Evolutionary conservation across 352 stramenopile genomes (phyloP).

Genomic region (Phytophthora fragariaefolia): DNA sequence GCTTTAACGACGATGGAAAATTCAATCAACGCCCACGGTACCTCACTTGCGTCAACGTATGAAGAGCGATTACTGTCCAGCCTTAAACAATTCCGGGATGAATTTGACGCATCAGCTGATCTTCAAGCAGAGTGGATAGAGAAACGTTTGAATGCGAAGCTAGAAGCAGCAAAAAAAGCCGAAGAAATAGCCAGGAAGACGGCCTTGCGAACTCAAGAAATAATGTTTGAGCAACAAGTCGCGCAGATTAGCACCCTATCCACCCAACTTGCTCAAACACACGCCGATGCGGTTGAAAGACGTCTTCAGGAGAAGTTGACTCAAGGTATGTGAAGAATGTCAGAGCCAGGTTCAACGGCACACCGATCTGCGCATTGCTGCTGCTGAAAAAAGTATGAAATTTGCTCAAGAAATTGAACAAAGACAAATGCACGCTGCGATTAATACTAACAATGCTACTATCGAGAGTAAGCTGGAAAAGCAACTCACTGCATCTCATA

Average conservation of each 20-base stretch:
- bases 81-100: neutral
- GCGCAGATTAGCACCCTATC: neutral
- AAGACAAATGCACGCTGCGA: neutral
- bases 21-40: neutral
- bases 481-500: too few relatives aligned
- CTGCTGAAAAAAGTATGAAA: neutral
- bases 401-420: neutral
- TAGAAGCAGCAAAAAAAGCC: neutral
- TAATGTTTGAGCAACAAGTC: neutral
- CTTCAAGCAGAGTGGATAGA: neutral
- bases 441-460: neutral
- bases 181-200: neutral
- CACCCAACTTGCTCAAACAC: neutral
- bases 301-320: neutral
- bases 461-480: too few relatives aligned
- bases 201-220: neutral
- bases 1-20: neutral
- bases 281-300: neutral
- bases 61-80: neutral
- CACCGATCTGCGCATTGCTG: neutral
- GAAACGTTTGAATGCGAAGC: neutral
- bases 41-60: neutral
- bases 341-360: neutral
- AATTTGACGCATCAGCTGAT: neutral
- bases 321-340: neutral